Evolutionary conservation across 2,329 filamentous ascomycete species (phyloP), one percentile per base, ranked within the genome.

Genomic region (Ilyonectria sp.): DNA sequence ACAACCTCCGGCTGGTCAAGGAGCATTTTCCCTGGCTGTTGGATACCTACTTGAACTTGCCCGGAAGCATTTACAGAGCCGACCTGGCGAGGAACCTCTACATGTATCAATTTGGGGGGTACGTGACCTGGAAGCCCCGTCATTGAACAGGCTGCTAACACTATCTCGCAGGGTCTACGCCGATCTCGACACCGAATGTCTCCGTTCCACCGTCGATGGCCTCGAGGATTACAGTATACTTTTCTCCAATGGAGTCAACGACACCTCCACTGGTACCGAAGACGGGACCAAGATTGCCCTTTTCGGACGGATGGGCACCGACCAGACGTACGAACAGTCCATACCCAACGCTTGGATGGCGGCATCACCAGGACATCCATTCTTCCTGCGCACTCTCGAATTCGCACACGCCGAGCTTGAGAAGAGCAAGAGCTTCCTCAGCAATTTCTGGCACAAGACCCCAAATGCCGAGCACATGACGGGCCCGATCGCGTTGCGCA

Each of bases 291-390:
- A 19, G n/a, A 46, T 65, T 2, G 74, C 73, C 33, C 71, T 80
- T 47, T 78, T 80, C 33, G 79, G 79, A 8, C 73, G 77, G 11
- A 79, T 81, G 77, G 79, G 78, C 54, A 69, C 62, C 3, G 74
- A 80, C 64, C 63, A 70, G 1, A 55, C 53, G 2, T 79, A 74
- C 37, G 64, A 68, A 26, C 76, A 80, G 57, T 77, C 75, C n/a
- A 79, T 81, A 26, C 79, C 79, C 46, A 81, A 81, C 53, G 79
- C 79, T 4, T 81, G 78, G 79, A 81, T 80, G 79, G 78, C 77
- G 6, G 70, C 79, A 3, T 77, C 78, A 1, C 79, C 78, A 0
- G 75, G 77, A 19, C 78, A 81, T 55, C 76, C 79, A 1, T 78
- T 81, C 65, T 80, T 79, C 65, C 71, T 80, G 8, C 57, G 74